phyloP scores from a whole-genome alignment of 768 basidiomycete species.

The Serendipita sp. region DNA sequence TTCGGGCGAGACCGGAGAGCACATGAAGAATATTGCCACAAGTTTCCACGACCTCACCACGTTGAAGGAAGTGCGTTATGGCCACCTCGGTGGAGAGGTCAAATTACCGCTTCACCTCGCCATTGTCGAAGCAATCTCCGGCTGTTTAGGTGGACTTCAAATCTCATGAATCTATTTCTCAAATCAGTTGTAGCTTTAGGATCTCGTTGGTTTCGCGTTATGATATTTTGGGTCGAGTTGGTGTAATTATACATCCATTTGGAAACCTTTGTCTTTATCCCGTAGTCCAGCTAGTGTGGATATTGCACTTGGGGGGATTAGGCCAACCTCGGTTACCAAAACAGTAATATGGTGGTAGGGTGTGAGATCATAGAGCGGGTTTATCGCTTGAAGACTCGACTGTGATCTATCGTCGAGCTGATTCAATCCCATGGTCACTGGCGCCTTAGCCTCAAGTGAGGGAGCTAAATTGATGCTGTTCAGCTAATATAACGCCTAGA shows the following conservation, averaged over 20 bases:
- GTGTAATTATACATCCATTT: slow-evolving; percentile 13
- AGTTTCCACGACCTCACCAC: not conserved
- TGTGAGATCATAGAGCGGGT: slow-evolving; percentile 87
- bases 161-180: not conserved
- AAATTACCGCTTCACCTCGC: not conserved
- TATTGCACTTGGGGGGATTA: slow-evolving; percentile 55
- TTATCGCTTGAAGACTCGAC: slow-evolving; percentile 57
- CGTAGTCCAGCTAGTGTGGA: not conserved
- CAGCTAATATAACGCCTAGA: slow-evolving; percentile 1
- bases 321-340: slow-evolving; percentile 90
- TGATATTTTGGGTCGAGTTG: slow-evolving; percentile 88
- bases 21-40: not conserved
- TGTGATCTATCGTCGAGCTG: slow-evolving; percentile 16
- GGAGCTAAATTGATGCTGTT: slow-evolving; percentile 12
- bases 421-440: slow-evolving; percentile 18
- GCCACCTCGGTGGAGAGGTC: not conserved
- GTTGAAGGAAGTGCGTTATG: not conserved
- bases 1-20: not conserved
- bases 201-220: slow-evolving; percentile 72
- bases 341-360: slow-evolving; percentile 85
- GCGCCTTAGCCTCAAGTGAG: slow-evolving; percentile 20
- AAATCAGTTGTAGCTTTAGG: not conserved
- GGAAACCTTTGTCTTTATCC: slow-evolving; percentile 3
- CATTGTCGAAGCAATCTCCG: not conserved
- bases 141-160: not conserved